A percentile compares a stretch with the other conserved stretches of the same genome.
Conservation (phyloP, 2,329 filamentous ascomycete genomes). For the Exophiala sp. region DNA sequence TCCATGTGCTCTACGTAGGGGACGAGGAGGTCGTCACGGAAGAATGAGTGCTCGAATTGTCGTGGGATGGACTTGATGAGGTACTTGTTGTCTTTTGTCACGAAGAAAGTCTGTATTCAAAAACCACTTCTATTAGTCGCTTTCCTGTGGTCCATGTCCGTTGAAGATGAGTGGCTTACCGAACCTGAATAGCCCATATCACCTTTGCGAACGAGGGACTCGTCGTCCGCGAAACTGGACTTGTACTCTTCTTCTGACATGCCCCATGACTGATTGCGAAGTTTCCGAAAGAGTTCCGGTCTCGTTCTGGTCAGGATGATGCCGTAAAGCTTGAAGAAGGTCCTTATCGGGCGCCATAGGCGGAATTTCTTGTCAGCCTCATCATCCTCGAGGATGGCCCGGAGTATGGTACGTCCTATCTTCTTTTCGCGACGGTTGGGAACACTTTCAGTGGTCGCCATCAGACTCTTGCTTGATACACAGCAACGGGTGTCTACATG, state of each 20-base stretch:
- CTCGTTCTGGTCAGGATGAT: conserved; percentile 48
- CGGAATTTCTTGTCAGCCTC: conserved; percentile 27
- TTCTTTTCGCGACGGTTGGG: conserved; percentile 11
- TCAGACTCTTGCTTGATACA: no score
- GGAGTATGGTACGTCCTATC: conserved; percentile 43
- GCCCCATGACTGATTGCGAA: conserved; percentile 52
- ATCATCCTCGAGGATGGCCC: conserved; percentile 34
- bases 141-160: neutral
- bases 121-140: neutral
- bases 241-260: conserved; percentile 55
- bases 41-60: conserved; percentile 67
- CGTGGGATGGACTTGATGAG: conserved; percentile 70
- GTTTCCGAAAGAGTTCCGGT: conserved; percentile 48
- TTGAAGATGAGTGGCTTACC: conserved; percentile 35
- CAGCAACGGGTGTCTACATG: no score
- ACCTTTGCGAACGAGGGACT: conserved; percentile 55
- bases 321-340: conserved; percentile 54
- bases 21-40: conserved; percentile 61
- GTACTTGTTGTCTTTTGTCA: conserved; percentile 62
- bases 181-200: conserved; percentile 73
- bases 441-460: no score
- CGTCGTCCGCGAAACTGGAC: conserved; percentile 49
- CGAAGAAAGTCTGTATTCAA: conserved; percentile 58
- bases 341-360: conserved; percentile 35
- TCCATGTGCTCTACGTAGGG: conserved; percentile 65